Conservation (phyloP, 148 eudicot species). For the Polygonum maritimum region DNA sequence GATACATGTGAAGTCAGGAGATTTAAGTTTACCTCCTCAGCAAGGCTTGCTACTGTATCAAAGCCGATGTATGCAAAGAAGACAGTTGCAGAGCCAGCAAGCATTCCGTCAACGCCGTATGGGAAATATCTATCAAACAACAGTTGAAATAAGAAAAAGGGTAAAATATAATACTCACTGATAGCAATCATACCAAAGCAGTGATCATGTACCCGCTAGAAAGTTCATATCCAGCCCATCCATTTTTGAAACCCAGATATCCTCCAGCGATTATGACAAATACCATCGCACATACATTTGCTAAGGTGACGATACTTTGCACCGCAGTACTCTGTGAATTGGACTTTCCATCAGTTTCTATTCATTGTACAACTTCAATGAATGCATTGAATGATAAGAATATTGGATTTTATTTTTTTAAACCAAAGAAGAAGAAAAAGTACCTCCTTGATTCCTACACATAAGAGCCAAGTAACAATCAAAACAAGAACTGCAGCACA, state of each 20-base stretch:
- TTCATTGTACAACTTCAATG: not conserved
- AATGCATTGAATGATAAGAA: not conserved
- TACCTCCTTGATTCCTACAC: slow-evolving; percentile 65
- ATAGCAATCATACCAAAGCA: not conserved
- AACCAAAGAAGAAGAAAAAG: not conserved
- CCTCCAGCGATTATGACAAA: slow-evolving; percentile 51
- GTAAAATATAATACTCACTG: not conserved
- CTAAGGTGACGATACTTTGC: slow-evolving; percentile 41
- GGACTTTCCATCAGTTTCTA: not conserved
- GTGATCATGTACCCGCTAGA: slow-evolving; percentile 33
- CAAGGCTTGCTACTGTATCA: slow-evolving; percentile 97
- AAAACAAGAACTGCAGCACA: slow-evolving; percentile 44
- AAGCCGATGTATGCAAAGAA: slow-evolving; percentile 93
- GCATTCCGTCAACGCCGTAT: slow-evolving; percentile 85
- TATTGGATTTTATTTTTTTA: not conserved
- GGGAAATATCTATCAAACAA: slow-evolving; percentile 56
- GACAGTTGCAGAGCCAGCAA: slow-evolving; percentile 93
- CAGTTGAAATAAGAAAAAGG: not conserved
- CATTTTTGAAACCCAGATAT: slow-evolving; percentile 39
- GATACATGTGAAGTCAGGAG: not conserved
- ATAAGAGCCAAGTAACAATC: slow-evolving; percentile 39
- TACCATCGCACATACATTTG: slow-evolving; percentile 46
- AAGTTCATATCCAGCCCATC: slow-evolving; percentile 55
- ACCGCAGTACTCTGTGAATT: slow-evolving; percentile 42
- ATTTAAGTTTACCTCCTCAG: slow-evolving; percentile 62